Base-by-base conservation (phyloP, 1,284 basidiomycete genomes). In the Xerocomus nothofagi region DNA sequence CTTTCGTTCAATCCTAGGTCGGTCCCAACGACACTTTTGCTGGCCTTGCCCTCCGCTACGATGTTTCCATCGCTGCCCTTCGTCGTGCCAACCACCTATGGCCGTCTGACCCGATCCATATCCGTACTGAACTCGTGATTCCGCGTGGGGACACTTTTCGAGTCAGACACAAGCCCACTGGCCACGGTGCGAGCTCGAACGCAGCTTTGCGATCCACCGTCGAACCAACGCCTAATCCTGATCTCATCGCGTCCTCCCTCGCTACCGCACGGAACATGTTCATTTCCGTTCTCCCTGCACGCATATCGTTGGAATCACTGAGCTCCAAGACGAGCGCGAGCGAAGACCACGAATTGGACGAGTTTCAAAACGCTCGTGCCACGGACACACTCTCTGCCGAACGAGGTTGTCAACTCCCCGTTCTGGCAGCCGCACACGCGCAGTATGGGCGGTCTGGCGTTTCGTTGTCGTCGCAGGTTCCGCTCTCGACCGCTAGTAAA, bases 61-160 rank as follows among this genome's bases (percentile, higher is more conserved):
- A 91, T 4, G 86, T 94, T 47, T 80, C 85, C 9, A 74, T 95
- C 41, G 78, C 89, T 12, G 84, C 88, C n/a, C 76, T 98, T 12
- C 84, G 93, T 39, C 80, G 83, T 57, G 84, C 84, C 34, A 98
- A 98, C 69, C 91, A 93, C 55, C 75, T 98, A 5, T 97, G 93
- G 93, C 70, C 90, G 1, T 87, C 88, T 14, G 94, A 97, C 65
- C 79, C 91, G 0, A 88, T 98, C 41, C 91, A 95, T 68, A 77
- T 93, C 30, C 86, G 93, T 33, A 84, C 84, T 36, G 76, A 83
- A 8, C 80, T 98, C 37, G 86, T 89, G 61, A 87, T 97, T 50
- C 93, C 93, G 2, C 54, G 47, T 2, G 54, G 56, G 14, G 39
- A 62, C 14, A 18, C 33, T 9, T 37, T 47, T 39, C 51, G 43